phyloP scores from a whole-genome alignment of 2,329 filamentous ascomycete species.

The Fusarium annulatum region DNA sequence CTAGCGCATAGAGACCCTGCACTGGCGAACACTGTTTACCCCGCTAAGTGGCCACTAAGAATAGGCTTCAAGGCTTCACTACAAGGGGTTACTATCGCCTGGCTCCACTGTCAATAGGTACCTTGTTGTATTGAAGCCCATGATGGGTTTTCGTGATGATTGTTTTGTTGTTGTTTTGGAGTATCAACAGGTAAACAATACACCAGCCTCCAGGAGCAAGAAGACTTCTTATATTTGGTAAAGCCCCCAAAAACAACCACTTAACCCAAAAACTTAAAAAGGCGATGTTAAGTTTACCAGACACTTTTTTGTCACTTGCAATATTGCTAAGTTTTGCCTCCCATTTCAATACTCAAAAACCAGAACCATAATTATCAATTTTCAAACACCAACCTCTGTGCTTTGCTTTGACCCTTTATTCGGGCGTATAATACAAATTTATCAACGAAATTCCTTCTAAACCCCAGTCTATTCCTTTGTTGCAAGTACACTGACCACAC shows the following conservation, averaged over 20 bases:
- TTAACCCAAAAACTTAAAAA: neutral
- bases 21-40: constrained; percentile 29
- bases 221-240: neutral
- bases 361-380: constrained; percentile 38
- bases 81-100: constrained; percentile 9
- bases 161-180: constrained; percentile 8
- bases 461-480: constrained; percentile 56
- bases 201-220: neutral
- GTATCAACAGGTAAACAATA: neutral
- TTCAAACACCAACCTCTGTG: constrained; percentile 38
- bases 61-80: constrained; percentile 11
- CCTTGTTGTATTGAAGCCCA: neutral
- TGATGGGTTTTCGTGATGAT: neutral
- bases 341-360: constrained; percentile 2
- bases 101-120: constrained; percentile 6
- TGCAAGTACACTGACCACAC: constrained; percentile 77
- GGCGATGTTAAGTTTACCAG: neutral
- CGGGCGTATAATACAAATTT: constrained; percentile 39
- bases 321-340: neutral
- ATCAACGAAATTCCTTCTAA: constrained; percentile 19
- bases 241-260: neutral
- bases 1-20: constrained; percentile 28
- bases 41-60: constrained; percentile 25
- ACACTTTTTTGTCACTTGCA: neutral
- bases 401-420: constrained; percentile 23